phyloP scores from a whole-genome alignment of 139 green algal species.

The Limnomonas spitsbergensis region DNA sequence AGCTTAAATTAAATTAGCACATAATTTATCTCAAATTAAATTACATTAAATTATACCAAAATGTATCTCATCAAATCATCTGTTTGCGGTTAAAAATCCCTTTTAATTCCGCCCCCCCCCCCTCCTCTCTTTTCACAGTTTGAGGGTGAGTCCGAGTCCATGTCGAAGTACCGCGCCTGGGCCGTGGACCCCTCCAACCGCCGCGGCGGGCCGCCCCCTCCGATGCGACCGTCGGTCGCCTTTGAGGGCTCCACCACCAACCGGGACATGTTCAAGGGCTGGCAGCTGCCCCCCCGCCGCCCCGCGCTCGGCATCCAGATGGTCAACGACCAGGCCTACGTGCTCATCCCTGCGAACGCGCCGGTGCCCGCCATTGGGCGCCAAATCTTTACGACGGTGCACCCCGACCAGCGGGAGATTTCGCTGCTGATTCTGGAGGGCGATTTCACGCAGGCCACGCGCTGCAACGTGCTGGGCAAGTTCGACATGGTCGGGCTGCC shows the following conservation, averaged over 20 bases:
- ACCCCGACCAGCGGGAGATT: constrained; percentile 56
- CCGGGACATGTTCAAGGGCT: constrained; percentile 57
- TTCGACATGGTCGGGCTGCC: constrained; percentile 60
- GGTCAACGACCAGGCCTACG: constrained; percentile 44
- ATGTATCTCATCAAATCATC: no score
- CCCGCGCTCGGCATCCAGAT: constrained; percentile 56
- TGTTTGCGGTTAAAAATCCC: no score
- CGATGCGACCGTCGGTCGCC: constrained; percentile 43
- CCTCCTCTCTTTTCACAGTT: constrained; percentile 24
- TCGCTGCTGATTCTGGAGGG: constrained; percentile 58
- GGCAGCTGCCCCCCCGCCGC: constrained; percentile 48
- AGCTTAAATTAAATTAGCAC: no score
- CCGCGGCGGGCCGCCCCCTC: constrained; percentile 18
- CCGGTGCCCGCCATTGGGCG: constrained; percentile 32
- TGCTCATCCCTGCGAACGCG: constrained; percentile 48
- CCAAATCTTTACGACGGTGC: constrained; percentile 59
- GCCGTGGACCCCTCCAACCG: constrained; percentile 31
- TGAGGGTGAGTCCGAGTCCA: constrained; percentile 32
- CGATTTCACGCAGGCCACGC: constrained; percentile 40
- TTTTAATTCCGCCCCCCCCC: no score
- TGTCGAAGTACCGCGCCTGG: constrained; percentile 33
- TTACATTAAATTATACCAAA: no score
- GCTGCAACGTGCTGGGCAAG: constrained; percentile 57
- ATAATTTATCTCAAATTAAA: no score
- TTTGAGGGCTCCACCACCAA: constrained; percentile 58